phyloP scores from a whole-genome alignment of 2,329 filamentous ascomycete genomes.

The Eutypella sp. region DNA sequence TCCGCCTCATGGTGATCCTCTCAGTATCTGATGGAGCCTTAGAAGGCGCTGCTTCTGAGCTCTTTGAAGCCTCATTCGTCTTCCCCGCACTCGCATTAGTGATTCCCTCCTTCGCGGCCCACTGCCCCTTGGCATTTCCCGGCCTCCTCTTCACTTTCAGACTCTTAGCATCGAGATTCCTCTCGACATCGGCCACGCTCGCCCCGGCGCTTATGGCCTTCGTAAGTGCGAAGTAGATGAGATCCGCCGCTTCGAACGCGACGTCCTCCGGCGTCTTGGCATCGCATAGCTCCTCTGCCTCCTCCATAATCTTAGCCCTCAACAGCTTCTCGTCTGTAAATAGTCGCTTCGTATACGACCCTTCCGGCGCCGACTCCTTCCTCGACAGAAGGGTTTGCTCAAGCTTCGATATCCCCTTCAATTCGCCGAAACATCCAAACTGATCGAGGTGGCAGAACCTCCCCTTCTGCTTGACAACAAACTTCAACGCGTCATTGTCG shows the following conservation, averaged over 20 bases:
- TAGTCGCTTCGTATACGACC: conserved; percentile 88
- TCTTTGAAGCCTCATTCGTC: conserved; percentile 29
- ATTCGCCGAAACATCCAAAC: conserved; percentile 84
- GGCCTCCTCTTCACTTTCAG: conserved; percentile 90
- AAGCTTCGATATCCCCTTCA: conserved; percentile 74
- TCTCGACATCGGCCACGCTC: conserved; percentile 81
- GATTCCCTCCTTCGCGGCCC: conserved; percentile 78
- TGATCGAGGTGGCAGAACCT: conserved; percentile 93
- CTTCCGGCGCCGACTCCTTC: conserved; percentile 75
- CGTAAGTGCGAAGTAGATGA: conserved; percentile 92
- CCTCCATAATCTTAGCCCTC: conserved; percentile 96
- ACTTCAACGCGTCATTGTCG: conserved; percentile 87
- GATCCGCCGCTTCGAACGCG: conserved; percentile 89
- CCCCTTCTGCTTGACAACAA: conserved; percentile 84
- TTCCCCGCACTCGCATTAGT: conserved; percentile 29
- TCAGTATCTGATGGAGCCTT: conserved; percentile 21
- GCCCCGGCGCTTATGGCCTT: conserved; percentile 85
- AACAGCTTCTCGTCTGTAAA: conserved; percentile 90
- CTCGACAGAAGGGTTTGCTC: conserved; percentile 82
- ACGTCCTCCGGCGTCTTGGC: conserved; percentile 77
- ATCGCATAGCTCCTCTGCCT: conserved; percentile 90
- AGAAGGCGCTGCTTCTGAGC: conserved; percentile 28
- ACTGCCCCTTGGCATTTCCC: conserved; percentile 91
- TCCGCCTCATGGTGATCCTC: conserved; percentile 78
- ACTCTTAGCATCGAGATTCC: conserved; percentile 88